Percentiles rank a stretch among this genome's conserved stretches.
Conservation (phyloP, 257 asterid species). For the Paraleonurus japonicus region DNA sequence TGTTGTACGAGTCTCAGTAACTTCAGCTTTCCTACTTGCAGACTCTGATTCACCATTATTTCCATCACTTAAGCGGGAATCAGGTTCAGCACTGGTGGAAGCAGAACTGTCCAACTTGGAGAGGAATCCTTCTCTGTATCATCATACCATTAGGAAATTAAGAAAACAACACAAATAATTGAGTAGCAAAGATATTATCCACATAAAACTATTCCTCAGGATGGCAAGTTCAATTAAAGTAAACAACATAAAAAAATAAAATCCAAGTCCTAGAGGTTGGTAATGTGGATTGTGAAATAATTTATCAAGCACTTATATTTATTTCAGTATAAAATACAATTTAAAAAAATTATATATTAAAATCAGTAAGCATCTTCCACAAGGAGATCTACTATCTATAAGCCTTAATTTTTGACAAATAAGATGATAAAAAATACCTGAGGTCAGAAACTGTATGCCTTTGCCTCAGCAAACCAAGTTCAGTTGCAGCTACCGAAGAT, state of each 20-base stretch:
- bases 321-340: background rate
- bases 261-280: background rate
- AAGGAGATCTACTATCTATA: background rate
- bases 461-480: conserved; percentile 72
- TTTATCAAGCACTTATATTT: background rate
- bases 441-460: conserved; percentile 76
- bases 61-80: conserved; percentile 32
- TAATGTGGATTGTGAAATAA: background rate
- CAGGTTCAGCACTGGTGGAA: conserved; percentile 30
- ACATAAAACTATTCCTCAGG: background rate
- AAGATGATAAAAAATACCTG: conserved; percentile 41
- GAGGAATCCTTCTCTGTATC: conserved; percentile 77
- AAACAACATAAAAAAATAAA: background rate
- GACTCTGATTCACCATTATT: conserved; percentile 36
- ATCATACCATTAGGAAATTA: conserved; percentile 5
- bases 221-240: conserved; percentile 10
- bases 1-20: no score
- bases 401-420: background rate
- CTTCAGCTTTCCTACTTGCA: conserved; percentile 29
- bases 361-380: background rate
- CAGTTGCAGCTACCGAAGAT: conserved; percentile 59
- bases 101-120: conserved; percentile 56
- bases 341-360: background rate
- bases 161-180: background rate
- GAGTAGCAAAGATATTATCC: background rate